Percentiles rank a stretch among this genome's conserved stretches.
Conservation (phyloP, 345 rosid genomes). For the Hibiscus mutabilis region DNA sequence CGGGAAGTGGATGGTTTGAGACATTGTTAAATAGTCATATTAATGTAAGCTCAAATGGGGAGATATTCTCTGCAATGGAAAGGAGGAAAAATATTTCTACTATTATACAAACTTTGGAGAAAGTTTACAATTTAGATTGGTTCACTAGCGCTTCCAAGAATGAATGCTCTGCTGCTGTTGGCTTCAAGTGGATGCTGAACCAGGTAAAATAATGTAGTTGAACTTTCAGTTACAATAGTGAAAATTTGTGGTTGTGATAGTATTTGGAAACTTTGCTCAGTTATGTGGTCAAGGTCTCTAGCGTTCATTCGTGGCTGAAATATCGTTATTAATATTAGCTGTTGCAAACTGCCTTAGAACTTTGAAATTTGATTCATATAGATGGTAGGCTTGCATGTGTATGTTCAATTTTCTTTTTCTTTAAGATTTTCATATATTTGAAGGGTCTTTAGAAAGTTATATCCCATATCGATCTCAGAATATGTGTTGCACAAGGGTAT, state of each 20-base stretch:
- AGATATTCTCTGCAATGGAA: slow-evolving; percentile 62
- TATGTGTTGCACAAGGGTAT: not conserved
- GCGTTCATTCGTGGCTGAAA: not conserved
- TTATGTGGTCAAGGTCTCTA: not conserved
- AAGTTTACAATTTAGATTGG: slow-evolving; percentile 87
- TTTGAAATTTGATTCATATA: not conserved
- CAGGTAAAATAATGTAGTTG: slow-evolving; percentile 45
- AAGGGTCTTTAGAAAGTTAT: no score
- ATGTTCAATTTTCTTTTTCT: no score
- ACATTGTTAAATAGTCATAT: slow-evolving; percentile 83
- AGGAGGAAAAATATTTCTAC: slow-evolving; percentile 63
- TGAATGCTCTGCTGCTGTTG: slow-evolving; percentile 89
- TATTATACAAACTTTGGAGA: slow-evolving; percentile 59
- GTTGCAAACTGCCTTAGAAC: not conserved
- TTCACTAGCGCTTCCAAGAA: slow-evolving; percentile 87
- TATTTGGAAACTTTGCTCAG: not conserved
- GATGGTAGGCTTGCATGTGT: not conserved
- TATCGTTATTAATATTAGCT: not conserved
- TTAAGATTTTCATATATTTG: not conserved
- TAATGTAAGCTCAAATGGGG: slow-evolving; percentile 93
- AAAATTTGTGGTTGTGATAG: not conserved
- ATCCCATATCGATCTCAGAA: not conserved
- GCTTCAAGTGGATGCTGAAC: slow-evolving; percentile 99
- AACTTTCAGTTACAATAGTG: not conserved
- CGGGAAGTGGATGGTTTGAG: slow-evolving; percentile 99